These are phyloP conservation scores for Alectoria sarmentosa DNA, from an alignment of 495 filamentous ascomycete species.

Conservation along the genomic window DNA sequence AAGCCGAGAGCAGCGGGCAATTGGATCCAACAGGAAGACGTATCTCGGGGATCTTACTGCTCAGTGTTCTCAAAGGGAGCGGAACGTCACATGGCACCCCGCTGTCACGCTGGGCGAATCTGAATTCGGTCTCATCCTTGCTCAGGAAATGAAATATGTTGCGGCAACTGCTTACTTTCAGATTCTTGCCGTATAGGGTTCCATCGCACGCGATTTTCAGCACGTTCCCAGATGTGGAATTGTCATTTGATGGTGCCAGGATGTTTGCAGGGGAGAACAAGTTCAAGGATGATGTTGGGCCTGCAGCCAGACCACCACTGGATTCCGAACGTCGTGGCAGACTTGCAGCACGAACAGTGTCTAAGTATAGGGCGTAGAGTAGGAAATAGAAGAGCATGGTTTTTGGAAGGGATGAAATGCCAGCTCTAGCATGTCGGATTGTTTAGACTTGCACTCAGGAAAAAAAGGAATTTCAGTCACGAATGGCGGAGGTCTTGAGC, in stretches of 20 bases:
- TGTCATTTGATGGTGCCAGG: neutral
- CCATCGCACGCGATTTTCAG: neutral
- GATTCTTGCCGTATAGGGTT: neutral
- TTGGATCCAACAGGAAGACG: neutral
- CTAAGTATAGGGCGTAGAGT: neutral
- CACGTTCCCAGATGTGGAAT: neutral
- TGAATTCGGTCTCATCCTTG: neutral
- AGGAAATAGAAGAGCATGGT: neutral
- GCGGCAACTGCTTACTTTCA: slow-evolving; percentile 6
- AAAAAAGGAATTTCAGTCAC: neutral
- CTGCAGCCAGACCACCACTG: neutral
- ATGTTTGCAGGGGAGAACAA: neutral
- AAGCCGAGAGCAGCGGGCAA: too few relatives aligned
- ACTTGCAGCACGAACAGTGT: neutral
- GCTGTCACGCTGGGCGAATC: neutral
- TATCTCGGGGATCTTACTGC: neutral
- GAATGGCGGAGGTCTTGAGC: neutral
- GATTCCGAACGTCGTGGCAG: neutral
- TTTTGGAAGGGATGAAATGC: neutral
- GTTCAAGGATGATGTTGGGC: neutral
- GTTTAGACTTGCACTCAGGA: neutral
- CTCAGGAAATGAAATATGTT: neutral
- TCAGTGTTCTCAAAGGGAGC: neutral
- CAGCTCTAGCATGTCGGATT: neutral
- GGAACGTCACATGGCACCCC: neutral